Conservation (phyloP, 179 eudicot genomes). For the Vitellaria paradoxa region DNA sequence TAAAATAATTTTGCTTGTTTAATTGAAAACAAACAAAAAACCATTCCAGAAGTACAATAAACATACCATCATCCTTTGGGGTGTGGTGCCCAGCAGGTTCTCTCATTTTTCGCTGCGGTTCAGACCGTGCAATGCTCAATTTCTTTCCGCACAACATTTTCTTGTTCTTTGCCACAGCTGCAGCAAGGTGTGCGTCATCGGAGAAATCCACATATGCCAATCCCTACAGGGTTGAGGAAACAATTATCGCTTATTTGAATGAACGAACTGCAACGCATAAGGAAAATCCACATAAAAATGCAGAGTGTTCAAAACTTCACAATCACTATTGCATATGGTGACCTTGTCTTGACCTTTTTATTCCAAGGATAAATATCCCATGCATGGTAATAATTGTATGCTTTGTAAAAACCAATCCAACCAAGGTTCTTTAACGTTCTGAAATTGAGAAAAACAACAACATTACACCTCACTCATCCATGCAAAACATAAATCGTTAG, state of each 20-base stretch:
- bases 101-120: slow-evolving; percentile 60
- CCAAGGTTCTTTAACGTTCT: neutral
- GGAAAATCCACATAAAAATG: neutral
- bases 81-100: slow-evolving; percentile 36
- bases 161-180: slow-evolving; percentile 77
- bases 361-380: neutral
- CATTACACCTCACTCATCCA: neutral
- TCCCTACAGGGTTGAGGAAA: slow-evolving; percentile 44
- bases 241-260: neutral
- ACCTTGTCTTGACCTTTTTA: neutral
- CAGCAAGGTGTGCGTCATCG: slow-evolving; percentile 71
- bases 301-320: neutral
- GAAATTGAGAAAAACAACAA: neutral
- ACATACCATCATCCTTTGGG: slow-evolving; percentile 36
- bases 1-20: too few species aligned
- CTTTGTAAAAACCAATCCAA: neutral
- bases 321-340: neutral
- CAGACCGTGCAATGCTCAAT: slow-evolving; percentile 75
- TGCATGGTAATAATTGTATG: neutral
- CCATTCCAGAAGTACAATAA: neutral
- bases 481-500: neutral
- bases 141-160: slow-evolving; percentile 53
- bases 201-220: slow-evolving; percentile 95
- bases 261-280: neutral
- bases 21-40: too few species aligned